Base-by-base conservation (phyloP, 148 eudicot genomes). In the Arbutus unedo region DNA sequence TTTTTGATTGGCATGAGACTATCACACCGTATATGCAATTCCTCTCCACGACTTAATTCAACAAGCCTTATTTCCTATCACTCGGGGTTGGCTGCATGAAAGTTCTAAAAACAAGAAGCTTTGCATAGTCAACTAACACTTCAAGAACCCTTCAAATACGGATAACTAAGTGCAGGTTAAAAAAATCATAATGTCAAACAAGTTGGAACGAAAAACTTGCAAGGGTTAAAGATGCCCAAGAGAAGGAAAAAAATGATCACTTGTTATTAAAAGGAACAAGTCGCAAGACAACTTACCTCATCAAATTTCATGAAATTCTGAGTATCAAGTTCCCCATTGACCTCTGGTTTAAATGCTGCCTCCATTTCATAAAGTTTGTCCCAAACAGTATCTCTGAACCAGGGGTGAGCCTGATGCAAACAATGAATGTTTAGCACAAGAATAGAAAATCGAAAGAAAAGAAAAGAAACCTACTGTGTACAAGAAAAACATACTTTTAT, bases 301-400 rank as follows among this genome's bases (percentile, higher is more conserved):
- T 90, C 91, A 57, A 85, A 89, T 78, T 88, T 87, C 82, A 87
- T 85, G 76, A 90, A 90, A 79, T 90, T 90, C 48, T 89, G 92
- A 45, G 92, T 89, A 76, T 90, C 92, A 68, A 90, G 89, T 75
- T 88, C 91, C 31, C 87, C 92, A 54, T 81, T 84, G 50, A 90
- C 92, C 66, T 87, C 86, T 43, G 92, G 92, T 75, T 87, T 90
- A 78, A 85, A 90, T 56, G 92, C 92, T 50, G 92, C 92, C 56
- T 90, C 92, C 88, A 85, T 88, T 56, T 84, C 85, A 81, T 90
- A 90, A 47, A 90, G 88, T 21, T 78, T 87, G 81, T 86, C 91
- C 92, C 92, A 90, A 25, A 62, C 53, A 4, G 86, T 79, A 25
- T 84, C 89, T 84, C 84, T 87, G 84, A 90, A 90, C 92, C 92